A percentile compares a stretch with the other conserved stretches of the same genome.
phyloP scores from a whole-genome alignment of 2,329 filamentous ascomycete species.

The Dendryphion nanum region DNA sequence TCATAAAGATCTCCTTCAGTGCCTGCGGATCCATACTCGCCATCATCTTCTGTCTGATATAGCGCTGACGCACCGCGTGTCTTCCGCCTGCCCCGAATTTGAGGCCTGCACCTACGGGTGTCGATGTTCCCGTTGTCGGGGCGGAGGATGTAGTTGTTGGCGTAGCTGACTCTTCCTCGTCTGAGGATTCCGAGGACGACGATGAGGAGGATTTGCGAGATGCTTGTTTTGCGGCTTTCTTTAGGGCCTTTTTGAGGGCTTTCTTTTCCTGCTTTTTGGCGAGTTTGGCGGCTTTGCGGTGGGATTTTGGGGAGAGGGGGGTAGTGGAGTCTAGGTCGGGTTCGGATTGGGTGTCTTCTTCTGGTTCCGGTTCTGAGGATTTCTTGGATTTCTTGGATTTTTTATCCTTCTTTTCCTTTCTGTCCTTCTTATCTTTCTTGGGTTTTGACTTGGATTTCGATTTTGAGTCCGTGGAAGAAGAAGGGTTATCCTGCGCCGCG shows the following conservation, averaged over 20 bases:
- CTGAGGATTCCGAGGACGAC: slow-evolving; percentile 10
- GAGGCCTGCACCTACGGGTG: slow-evolving; percentile 43
- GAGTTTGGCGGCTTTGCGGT: slow-evolving; percentile 43
- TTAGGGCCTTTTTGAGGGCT: slow-evolving; percentile 51
- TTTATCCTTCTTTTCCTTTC: slow-evolving; percentile 34
- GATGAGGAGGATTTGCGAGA: slow-evolving; percentile 16
- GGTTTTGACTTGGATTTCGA: slow-evolving; percentile 20
- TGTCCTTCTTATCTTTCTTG: slow-evolving; percentile 22
- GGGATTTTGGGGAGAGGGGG: slow-evolving; percentile 46
- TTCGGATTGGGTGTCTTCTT: slow-evolving; percentile 5
- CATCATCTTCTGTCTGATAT: slow-evolving; percentile 85
- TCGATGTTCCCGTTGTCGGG: slow-evolving; percentile 43
- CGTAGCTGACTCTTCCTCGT: slow-evolving; percentile 16
- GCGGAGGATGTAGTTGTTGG: slow-evolving; percentile 15
- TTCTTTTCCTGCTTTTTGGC: slow-evolving; percentile 46
- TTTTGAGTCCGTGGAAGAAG: slow-evolving; percentile 2
- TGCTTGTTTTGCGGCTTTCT: slow-evolving; percentile 45
- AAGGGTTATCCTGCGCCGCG: slow-evolving; percentile 17
- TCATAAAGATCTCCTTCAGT: slow-evolving; percentile 65
- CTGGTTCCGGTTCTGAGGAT: slow-evolving; percentile 19
- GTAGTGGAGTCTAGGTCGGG: slow-evolving; percentile 23
- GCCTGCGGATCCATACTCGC: slow-evolving; percentile 79
- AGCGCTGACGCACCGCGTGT: slow-evolving; percentile 73
- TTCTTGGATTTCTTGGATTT: slow-evolving; percentile 13
- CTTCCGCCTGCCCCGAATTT: slow-evolving; percentile 53